Evolutionary conservation across 2,329 filamentous ascomycete genomes (phyloP), one percentile per base, ranked within the genome.

Genomic region (Neopestalotiopsis clavispora): DNA sequence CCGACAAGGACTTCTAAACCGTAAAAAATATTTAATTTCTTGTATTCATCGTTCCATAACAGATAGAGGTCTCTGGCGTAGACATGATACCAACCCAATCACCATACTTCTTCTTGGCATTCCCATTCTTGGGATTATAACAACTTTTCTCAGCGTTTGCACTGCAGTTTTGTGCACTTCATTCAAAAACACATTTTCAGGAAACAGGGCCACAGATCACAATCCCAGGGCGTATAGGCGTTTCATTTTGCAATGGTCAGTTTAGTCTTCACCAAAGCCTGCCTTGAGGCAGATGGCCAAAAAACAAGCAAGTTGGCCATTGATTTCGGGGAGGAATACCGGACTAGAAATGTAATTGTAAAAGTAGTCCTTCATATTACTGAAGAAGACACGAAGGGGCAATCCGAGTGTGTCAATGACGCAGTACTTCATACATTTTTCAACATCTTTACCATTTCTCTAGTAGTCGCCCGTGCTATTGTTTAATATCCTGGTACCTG

Each of bases 1-100:
- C 77, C 77, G 38, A 68, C 71, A 58, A 75, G 76, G n/a, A 12
- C 38, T 20, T 65, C 28, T 2, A 45, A 64, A 49, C 30, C 61
- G 28, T 64, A 62, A 34, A 4, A 38, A 62, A 23, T 10, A 62
- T 32, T 64, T 49, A n/a, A 45, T 64, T 64, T 49, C 42, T 28
- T 64, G 61, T 64, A 64, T 38, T 30, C n/a, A 38, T 38, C 34
- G 12, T 45, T 64, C 45, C 13, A n/a, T 23, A n/a, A 52, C 14
- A 30, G 30, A 49, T 45, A 45, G 34, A 45, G 28, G 28, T 12
- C 28, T 49, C 49, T n/a, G 40, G 20, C 23, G n/a, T 64, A 45
- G 42, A 64, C 20, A 45, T 64, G 40, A 49, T 52, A 64, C 61
- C 61, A 30, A 17, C 28, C 42, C 61, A 64, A 45, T 64, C 20